Evolutionary conservation across 1,284 basidiomycete species (phyloP).

Genomic region (Moesziomyces antarcticus): DNA sequence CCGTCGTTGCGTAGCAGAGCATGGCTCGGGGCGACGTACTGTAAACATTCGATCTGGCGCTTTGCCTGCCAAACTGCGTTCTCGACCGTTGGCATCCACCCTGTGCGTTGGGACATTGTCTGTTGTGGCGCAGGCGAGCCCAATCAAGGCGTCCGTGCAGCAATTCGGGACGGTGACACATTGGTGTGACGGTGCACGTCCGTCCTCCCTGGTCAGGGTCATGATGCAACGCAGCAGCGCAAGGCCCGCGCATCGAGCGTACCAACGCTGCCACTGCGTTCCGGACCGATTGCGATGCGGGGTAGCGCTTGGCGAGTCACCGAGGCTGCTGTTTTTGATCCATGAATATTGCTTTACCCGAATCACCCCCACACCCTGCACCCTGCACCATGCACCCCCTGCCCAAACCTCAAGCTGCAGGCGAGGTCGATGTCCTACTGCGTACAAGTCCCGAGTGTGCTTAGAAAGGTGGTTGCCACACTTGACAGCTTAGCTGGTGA

Average conservation of each 20-base stretch:
- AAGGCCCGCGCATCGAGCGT: background rate
- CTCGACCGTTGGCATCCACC: background rate
- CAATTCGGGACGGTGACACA: background rate
- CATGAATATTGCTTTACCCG: slow-evolving; percentile 10
- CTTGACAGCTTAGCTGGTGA: too few species aligned
- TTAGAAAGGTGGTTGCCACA: background rate
- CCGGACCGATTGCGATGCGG: slow-evolving; percentile 1
- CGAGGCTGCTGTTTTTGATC: slow-evolving; percentile 6
- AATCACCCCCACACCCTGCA: background rate
- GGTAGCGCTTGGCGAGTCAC: slow-evolving; percentile 3
- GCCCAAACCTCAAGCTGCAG: too few species aligned
- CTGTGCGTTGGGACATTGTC: background rate
- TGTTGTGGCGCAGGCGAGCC: background rate
- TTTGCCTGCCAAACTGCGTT: background rate
- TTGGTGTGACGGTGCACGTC: background rate
- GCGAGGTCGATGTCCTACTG: too few species aligned
- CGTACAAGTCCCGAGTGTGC: too few species aligned
- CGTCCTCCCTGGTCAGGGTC: background rate
- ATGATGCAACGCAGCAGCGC: too few species aligned
- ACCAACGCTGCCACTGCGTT: background rate
- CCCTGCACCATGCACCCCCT: too few species aligned
- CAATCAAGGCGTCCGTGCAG: background rate
- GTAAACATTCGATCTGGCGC: too few species aligned
- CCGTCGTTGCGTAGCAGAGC: too few species aligned
- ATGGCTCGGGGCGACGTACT: too few species aligned